Evolutionary conservation across 768 basidiomycete species (phyloP), one percentile per base, ranked within the genome.

Genomic region (Mycena floridula): DNA sequence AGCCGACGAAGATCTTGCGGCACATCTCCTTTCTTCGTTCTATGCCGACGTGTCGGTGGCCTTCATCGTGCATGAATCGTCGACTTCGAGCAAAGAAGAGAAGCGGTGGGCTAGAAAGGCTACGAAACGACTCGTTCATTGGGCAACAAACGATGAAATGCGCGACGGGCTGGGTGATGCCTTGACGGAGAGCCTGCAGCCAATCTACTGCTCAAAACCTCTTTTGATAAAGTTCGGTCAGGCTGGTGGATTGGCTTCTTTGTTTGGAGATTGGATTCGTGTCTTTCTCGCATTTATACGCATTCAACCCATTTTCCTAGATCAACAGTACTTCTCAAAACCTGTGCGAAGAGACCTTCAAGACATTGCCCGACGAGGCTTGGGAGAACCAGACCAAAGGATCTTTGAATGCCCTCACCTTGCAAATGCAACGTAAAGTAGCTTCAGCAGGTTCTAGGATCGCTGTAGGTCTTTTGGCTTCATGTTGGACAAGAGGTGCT

Each of bases 181-280:
- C 2, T 26, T 62, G 32, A 55, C 60, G 7, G 56, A 60, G 25
- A 48, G 58, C 1, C 57, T 60, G 57, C 50, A 56, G 5, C 55
- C 58, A 2, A 39, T 62, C 36, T 61, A 61, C 39, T 50, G 53
- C 51, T 50, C 48, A 0, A 48, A 25, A 13, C 37, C 50, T 3
- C 28, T 46, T 4, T 45, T 62, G 4, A 46, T 54, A 27, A 43
- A 43, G 21, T 59, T 59, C 32, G 44, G 46, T 3, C 59, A 58
- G 11, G 57, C 55, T 2, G 59, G 61, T 12, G 59, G 59, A 1
- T 42, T 61, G 23, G 50, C 49, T 7, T 52, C 58, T 2, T 37
- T 62, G 35, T 52, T 61, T 25, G 54, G 55, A 2, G 59, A 59
- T 40, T 57, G 57, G 57, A 55, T 55, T 26, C 6, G 54, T 47